These are phyloP conservation scores for Rhodamnia rubescens DNA, from an alignment of 345 rosid genomes.

Conservation along the genomic window DNA sequence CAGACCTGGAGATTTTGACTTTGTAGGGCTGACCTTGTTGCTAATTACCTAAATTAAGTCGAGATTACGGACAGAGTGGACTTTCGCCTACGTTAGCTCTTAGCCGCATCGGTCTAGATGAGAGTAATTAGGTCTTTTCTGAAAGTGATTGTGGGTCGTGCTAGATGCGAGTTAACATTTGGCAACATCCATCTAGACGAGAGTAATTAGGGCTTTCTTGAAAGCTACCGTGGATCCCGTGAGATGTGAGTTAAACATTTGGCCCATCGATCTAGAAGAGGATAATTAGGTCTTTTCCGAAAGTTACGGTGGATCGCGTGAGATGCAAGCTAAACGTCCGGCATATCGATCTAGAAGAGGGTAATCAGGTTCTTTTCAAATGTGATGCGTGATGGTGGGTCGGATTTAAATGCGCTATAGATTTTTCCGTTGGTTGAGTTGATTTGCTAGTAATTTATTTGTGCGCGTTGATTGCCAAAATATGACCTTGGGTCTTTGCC, in stretches of 20 bases:
- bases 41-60: neutral
- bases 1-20: neutral
- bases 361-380: no score
- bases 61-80: neutral
- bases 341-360: no score
- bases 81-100: neutral
- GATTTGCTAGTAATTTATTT: neutral
- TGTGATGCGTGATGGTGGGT: neutral
- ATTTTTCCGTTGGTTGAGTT: neutral
- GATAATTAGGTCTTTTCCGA: no score
- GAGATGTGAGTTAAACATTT: no score
- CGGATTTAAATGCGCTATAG: no score
- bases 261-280: no score
- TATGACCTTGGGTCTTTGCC: neutral
- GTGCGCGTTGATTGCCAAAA: neutral
- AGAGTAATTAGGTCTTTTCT: neutral
- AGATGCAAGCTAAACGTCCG: no score
- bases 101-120: neutral
- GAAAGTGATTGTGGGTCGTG: accelerated
- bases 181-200: no score
- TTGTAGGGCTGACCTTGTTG: neutral
- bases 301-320: no score
- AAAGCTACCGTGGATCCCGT: no score
- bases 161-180: no score
- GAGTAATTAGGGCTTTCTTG: no score